Percentiles rank a stretch among this genome's conserved stretches.
Conservation (phyloP, 2,329 filamentous ascomycete species). For the Pestalotiopsis sp. region DNA sequence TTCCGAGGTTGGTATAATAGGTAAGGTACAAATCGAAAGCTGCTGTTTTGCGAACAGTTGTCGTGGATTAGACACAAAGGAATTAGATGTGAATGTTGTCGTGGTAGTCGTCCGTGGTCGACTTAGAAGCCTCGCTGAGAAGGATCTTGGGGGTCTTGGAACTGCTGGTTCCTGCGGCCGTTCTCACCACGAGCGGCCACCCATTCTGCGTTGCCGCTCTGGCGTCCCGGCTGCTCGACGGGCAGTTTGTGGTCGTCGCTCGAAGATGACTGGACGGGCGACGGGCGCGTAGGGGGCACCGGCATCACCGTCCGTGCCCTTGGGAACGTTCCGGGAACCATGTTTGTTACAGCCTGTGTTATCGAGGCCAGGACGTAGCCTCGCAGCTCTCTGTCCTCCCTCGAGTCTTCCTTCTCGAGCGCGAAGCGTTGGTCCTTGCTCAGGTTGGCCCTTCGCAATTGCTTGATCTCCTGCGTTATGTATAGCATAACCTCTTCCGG, state of each 20-base stretch:
- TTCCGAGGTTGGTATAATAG: neutral
- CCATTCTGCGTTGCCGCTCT: slow-evolving; percentile 55
- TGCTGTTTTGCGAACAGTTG: neutral
- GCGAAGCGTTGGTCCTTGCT: slow-evolving; percentile 82
- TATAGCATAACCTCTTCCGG: slow-evolving; percentile 89
- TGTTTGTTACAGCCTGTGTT: slow-evolving; percentile 70
- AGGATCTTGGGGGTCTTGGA: slow-evolving; percentile 47
- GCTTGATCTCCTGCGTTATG: slow-evolving; percentile 89
- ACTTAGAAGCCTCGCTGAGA: slow-evolving; percentile 33
- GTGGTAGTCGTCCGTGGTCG: neutral
- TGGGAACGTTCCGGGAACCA: slow-evolving; percentile 52
- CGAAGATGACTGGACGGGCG: slow-evolving; percentile 22
- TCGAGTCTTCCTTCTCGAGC: slow-evolving; percentile 78
- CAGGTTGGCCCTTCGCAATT: slow-evolving; percentile 80
- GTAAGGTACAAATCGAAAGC: slow-evolving; percentile 10
- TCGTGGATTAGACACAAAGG: slow-evolving; percentile 14
- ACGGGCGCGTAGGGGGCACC: slow-evolving; percentile 20
- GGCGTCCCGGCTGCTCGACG: slow-evolving; percentile 58
- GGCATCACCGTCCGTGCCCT: slow-evolving; percentile 28
- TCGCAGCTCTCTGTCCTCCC: slow-evolving; percentile 75
- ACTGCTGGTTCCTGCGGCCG: slow-evolving; percentile 39
- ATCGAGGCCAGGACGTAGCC: slow-evolving; percentile 75
- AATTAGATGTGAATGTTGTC: slow-evolving; percentile 7
- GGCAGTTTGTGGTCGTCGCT: slow-evolving; percentile 63
- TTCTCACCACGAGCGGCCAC: slow-evolving; percentile 49